Base-by-base conservation (phyloP, 2,329 filamentous ascomycete genomes). In the Colletotrichum ledebouriae region DNA sequence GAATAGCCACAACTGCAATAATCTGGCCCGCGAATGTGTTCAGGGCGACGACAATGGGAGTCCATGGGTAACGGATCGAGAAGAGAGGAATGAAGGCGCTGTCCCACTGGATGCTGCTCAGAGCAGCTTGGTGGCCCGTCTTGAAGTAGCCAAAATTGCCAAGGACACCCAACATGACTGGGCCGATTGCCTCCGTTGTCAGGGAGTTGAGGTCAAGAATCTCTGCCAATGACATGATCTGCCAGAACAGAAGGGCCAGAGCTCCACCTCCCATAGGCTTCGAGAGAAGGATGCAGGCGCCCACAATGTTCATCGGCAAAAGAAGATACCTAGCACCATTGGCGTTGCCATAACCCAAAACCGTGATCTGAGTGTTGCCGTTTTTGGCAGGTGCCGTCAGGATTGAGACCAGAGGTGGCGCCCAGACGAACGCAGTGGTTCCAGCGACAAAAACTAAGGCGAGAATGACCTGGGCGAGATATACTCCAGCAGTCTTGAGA, bases 81-180 rank as follows among this genome's bases (percentile, higher is more conserved):
- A 91, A 89, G 7, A 98, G 86, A 0, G 95, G 92, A 72, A 99
- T 93, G 80, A 99, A 99, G 3, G 94, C 95, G 20, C 89, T 88
- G 81, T 99, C 96, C 96, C 96, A 99, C 76, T 99, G 96, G 75
- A 99, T 95, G 72, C 90, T 93, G 73, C 90, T 87, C 25, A 97
- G 86, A 0, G 90, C 92, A 12, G 95, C 95, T 80, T 98, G 95
- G 79, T 99, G 96, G 70, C 96, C 96, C 0, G 96, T 99, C 77
- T 97, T 98, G 88, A 99, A 99, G 84, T 90, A 99, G 83, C 98
- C 91, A 80, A 95, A 97, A 75, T 92, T 94, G 68, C 94, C 96
- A 1, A 99, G 88, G n/a, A 98, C 82, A 11, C 90, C 95, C 29
- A 98, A 87, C 71, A 97, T 86, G 44, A 96, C 83, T 20, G 96